A percentile compares a stretch with the other conserved stretches of the same genome.
These are phyloP conservation scores for Chytridium lagenaria DNA, from an alignment of 371 early-diverging fungal genomes.

Conservation along the genomic window DNA sequence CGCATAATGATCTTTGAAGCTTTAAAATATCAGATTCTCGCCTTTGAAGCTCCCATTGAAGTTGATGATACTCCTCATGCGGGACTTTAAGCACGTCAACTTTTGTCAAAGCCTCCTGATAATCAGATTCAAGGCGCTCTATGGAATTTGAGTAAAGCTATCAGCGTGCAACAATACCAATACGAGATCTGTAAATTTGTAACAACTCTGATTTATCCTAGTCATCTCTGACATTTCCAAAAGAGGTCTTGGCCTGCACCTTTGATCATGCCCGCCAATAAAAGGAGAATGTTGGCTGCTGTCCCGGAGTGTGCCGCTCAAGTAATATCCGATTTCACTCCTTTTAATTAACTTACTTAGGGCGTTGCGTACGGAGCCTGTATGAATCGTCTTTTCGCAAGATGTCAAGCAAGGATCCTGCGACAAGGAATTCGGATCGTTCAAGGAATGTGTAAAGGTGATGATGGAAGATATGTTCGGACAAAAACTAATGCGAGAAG, in stretches of 20 bases:
- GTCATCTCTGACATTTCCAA: too few relatives aligned
- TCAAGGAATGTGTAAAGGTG: slow-evolving; percentile 29
- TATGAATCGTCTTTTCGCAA: slow-evolving; percentile 28
- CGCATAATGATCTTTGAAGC: slow-evolving; percentile 53
- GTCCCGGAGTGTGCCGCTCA: background rate
- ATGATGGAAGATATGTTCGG: too few relatives aligned
- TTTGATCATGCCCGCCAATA: too few relatives aligned
- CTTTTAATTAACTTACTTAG: background rate
- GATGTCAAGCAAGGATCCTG: slow-evolving; percentile 36
- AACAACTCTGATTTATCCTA: too few relatives aligned
- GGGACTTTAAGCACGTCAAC: slow-evolving; percentile 47
- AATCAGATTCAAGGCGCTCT: slow-evolving; percentile 54
- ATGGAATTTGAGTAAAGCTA: background rate
- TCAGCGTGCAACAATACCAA: slow-evolving; percentile 11
- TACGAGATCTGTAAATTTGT: slow-evolving; percentile 18
- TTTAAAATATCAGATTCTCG: slow-evolving; percentile 49
- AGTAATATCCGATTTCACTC: background rate
- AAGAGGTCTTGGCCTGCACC: too few relatives aligned
- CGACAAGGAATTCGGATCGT: slow-evolving; percentile 29
- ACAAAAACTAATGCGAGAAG: too few relatives aligned
- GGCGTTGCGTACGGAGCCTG: slow-evolving; percentile 35
- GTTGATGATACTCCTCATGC: slow-evolving; percentile 54
- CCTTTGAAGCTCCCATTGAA: slow-evolving; percentile 57
- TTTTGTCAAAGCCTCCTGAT: slow-evolving; percentile 38
- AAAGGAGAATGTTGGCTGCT: too few relatives aligned